These are phyloP conservation scores for Fraxinus americana DNA, from an alignment of 257 asterid genomes.

Conservation along the genomic window DNA sequence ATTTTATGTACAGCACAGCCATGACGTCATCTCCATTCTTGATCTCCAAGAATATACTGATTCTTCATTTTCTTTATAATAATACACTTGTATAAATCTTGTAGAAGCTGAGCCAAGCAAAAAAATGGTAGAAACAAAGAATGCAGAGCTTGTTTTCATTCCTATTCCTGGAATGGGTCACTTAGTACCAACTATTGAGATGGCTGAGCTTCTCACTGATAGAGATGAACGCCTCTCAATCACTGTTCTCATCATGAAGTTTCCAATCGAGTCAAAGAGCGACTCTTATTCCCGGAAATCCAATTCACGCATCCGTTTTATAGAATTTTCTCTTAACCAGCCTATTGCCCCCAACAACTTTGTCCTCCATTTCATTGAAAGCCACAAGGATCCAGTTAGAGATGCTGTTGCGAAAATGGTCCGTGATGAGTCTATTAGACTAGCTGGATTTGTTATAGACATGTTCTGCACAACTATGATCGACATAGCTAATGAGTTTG, in stretches of 20 bases:
- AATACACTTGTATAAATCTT: background rate
- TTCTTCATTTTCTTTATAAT: background rate
- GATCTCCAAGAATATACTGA: background rate
- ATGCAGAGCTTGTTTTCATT: constrained; percentile 50
- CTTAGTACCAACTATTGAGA: constrained; percentile 50
- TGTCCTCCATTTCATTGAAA: constrained; percentile 25
- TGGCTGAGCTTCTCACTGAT: constrained; percentile 55
- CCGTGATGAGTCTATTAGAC: background rate
- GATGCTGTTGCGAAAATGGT: constrained; percentile 28
- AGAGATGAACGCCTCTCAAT: constrained; percentile 41
- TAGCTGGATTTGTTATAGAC: constrained; percentile 43
- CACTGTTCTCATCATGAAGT: constrained; percentile 45
- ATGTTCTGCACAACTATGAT: constrained; percentile 47
- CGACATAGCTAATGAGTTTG: constrained; percentile 55
- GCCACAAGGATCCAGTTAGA: constrained; percentile 30
- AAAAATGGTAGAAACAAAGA: constrained; percentile 24
- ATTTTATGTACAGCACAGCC: too few species aligned
- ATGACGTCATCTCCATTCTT: too few species aligned
- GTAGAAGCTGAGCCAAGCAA: background rate
- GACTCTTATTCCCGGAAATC: constrained; percentile 13
- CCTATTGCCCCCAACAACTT: background rate
- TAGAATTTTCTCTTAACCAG: constrained; percentile 25
- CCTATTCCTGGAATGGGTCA: constrained; percentile 68
- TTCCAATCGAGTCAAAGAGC: constrained; percentile 32
- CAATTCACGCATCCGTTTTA: constrained; percentile 26